Evolutionary conservation across 352 stramenopile species (phyloP), one percentile per base, ranked within the genome.

Genomic region (Phytophthora brassicae): DNA sequence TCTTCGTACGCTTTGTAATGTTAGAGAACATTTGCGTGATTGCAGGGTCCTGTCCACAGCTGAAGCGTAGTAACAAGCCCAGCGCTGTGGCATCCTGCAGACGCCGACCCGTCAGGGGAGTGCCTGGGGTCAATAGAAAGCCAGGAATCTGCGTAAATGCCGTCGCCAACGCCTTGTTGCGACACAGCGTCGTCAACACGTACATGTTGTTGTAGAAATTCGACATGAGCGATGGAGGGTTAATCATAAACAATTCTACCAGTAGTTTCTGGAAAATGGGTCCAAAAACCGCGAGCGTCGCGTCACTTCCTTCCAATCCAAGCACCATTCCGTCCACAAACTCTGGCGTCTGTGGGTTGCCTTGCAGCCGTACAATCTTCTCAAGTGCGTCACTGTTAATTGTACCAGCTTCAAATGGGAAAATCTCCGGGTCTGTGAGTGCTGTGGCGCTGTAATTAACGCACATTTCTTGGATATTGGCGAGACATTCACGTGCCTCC

Each of bases 361-460:
- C 61, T 29, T 91, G 81, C 0, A 66, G 42, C 29, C 87, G 70
- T 42, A 93, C 74, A 35, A 88, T 69, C 58, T 89, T 90, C 33
- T 91, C 84, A 13, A 94, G 52, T 19, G 84, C 81, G 43, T 91
- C 81, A 16, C 52, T 23, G 58, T 91, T 92, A 38, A 91, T 79
- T 20, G 79, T 80, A 8, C 75, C 76, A 20, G 64, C 60, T 66
- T 85, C 72, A 52, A 90, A 89, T 11, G 87, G 85, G 49, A 96
- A 94, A 58, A 96, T 92, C 17, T 96, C 87, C 1, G 87, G 87
- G 54, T 96, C 87, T 0, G 82, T 88, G 3, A 96, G 68, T 14
- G 81, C 73, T 8, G 87, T 96, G 3, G 86, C 82, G 50, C 80
- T 92, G 67, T 96, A 96, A 60, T 92, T 94, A 47, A 94, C 70